Evolutionary conservation across 1,139 yeast genomes (phyloP).

Genomic region (Candida albicans): DNA sequence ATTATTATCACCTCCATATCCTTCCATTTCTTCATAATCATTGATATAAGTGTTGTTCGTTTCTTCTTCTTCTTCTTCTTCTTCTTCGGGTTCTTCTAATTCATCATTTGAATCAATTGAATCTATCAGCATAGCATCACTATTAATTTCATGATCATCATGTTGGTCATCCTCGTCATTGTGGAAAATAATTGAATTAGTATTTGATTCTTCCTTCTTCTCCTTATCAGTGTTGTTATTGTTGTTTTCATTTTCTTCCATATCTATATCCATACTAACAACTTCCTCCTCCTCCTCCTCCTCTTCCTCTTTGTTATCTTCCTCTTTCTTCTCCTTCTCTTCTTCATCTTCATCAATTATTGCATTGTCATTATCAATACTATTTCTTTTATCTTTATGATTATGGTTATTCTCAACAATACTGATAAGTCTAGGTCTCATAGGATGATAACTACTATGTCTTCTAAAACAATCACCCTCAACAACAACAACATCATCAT

Average conservation of each 20-base stretch:
- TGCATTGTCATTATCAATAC: slow-evolving; percentile 9
- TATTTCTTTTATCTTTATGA: slow-evolving; percentile 7
- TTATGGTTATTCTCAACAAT: no score
- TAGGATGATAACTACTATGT: slow-evolving; percentile 34
- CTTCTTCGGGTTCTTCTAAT: no score
- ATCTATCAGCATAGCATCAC: no score
- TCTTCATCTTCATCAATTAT: slow-evolving; percentile 12
- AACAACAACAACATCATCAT: not conserved
- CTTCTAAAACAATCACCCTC: slow-evolving; percentile 20
- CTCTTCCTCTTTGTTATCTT: slow-evolving; percentile 17
- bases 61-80: no score
- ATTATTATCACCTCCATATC: slow-evolving; percentile 26
- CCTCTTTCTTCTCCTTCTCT: slow-evolving; percentile 17
- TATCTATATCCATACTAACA: slow-evolving; percentile 4
- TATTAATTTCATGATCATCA: slow-evolving; percentile 16
- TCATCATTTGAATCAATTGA: no score
- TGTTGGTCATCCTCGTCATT: slow-evolving; percentile 10
- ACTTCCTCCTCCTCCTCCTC: slow-evolving; percentile 27
- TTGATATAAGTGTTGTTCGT: no score
- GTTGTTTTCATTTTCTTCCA: no score
- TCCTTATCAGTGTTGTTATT: no score
- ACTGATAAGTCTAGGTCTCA: slow-evolving; percentile 25
- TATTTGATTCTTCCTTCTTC: no score
- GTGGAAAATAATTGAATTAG: no score
- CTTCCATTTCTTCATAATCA: slow-evolving; percentile 24